Conservation (phyloP, 768 basidiomycete species). For the Macrocybe gigantea region DNA sequence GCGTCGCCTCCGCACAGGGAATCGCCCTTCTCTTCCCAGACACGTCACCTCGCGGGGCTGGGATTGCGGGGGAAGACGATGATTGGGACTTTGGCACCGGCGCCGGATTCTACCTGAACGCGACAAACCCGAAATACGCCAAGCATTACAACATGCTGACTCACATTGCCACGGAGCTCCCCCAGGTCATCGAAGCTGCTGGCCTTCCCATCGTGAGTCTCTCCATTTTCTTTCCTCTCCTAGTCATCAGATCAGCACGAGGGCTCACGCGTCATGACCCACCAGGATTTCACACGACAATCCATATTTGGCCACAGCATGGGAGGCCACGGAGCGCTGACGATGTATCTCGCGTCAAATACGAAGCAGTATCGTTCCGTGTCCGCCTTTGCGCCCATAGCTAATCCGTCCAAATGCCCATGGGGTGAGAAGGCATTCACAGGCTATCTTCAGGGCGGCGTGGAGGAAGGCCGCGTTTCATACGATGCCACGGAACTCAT, state of each 20-base stretch:
- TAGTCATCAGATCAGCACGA: too few species aligned
- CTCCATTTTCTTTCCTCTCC: background rate
- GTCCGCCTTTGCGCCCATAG: constrained; percentile 83
- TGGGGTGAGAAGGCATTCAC: constrained; percentile 93
- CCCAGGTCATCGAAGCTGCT: constrained; percentile 66
- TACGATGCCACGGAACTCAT: constrained; percentile 91
- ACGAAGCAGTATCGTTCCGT: constrained; percentile 74
- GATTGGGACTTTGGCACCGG: constrained; percentile 93
- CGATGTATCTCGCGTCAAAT: constrained; percentile 77
- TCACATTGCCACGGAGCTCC: constrained; percentile 80
- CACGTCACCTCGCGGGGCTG: constrained; percentile 91
- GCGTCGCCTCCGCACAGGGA: constrained; percentile 78
- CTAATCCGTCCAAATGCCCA: constrained; percentile 79
- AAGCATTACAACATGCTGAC: constrained; percentile 87
- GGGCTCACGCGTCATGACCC: background rate
- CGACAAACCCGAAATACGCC: constrained; percentile 68
- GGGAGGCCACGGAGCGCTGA: constrained; percentile 95
- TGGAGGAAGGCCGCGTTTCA: constrained; percentile 62
- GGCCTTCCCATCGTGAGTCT: constrained; percentile 70
- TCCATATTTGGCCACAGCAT: constrained; percentile 97
- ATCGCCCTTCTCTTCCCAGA: constrained; percentile 94
- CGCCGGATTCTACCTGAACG: constrained; percentile 96
- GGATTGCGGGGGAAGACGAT: constrained; percentile 71
- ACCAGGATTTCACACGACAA: constrained; percentile 73
- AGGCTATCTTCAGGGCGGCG: constrained; percentile 75